Base-by-base conservation (phyloP, 306 rosid genomes). In the Leucaena leucocephala region DNA sequence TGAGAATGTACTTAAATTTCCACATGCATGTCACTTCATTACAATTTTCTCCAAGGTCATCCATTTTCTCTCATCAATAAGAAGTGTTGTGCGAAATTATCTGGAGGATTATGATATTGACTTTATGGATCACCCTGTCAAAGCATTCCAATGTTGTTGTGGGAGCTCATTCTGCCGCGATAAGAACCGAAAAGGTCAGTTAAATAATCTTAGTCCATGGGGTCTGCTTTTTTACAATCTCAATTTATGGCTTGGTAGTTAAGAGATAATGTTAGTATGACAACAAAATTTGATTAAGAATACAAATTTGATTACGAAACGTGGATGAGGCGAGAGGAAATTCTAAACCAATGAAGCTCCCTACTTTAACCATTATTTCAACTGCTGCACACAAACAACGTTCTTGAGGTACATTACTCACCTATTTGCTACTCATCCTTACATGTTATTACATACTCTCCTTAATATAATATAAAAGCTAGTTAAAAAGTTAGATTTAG, bases 21-120 rank as follows among this genome's bases (percentile, higher is more conserved):
- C 16, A 17, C 71, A 69, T 33, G 52, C 50, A 43, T 68, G 38
- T 43, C 34, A 43, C 6, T 5, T 9, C 15, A 4, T 82, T 44
- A 6, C 8, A 71, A 27, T 72, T 71, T 75, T 45, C 4, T 54
- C 3, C 39, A 14, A 69, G 65, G 66, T 38, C 3, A 5, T 50
- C 71, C 62, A 43, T 45, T 67, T 48, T 74, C 74, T 65, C 68
- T 78, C 39, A 71, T 65, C 17, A 34, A 61, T 50, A 45, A 61
- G 44, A 72, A 75, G 27, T 38, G 63, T 45, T 38, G 63, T 45
- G 76, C 38, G 42, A 71, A 59, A 49, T 79, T 66, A n/a, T 78
- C 71, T 82, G 68, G 88, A 94, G 98, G 98, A 94, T 79, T 94
- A 94, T 79, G 89, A 89, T 34, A 90, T 94, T 80, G 97, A 94